Conservation (phyloP, 148 eudicot species). For the Persicaria tinctoria region DNA sequence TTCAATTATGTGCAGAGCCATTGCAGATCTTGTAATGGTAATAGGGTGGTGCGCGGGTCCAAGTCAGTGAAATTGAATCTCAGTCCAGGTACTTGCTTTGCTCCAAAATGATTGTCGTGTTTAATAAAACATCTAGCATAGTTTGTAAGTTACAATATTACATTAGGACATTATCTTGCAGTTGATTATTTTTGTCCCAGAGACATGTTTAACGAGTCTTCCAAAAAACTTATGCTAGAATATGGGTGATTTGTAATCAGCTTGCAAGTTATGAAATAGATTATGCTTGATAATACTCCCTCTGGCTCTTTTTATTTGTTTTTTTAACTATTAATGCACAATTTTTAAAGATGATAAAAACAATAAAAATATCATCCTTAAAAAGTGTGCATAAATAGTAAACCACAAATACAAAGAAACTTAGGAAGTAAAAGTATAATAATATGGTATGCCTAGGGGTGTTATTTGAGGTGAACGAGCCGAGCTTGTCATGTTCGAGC, state of each 20-base stretch:
- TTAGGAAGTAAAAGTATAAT: neutral
- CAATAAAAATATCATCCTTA: too few species aligned
- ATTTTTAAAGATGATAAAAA: too few species aligned
- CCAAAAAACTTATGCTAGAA: neutral
- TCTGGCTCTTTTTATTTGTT: too few species aligned
- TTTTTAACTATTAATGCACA: too few species aligned
- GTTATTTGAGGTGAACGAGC: too few species aligned
- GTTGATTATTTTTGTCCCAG: neutral
- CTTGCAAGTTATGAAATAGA: neutral
- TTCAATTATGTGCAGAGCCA: conserved; percentile 19
- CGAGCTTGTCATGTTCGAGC: too few species aligned
- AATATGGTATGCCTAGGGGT: neutral
- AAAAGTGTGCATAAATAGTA: too few species aligned
- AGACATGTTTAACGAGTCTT: neutral
- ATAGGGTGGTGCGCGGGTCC: conserved; percentile 30
- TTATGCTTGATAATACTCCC: neutral
- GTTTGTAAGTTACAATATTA: neutral
- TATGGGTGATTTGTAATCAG: neutral
- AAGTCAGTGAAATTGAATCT: conserved; percentile 36
- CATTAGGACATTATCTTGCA: neutral
- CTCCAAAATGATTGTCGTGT: neutral
- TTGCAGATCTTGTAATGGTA: conserved; percentile 34
- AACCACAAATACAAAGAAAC: neutral
- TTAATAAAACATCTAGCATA: neutral
- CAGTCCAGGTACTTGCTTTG: conserved; percentile 26